phyloP scores from a whole-genome alignment of 1,139 yeast genomes.

The Pichiaceae sp. region DNA sequence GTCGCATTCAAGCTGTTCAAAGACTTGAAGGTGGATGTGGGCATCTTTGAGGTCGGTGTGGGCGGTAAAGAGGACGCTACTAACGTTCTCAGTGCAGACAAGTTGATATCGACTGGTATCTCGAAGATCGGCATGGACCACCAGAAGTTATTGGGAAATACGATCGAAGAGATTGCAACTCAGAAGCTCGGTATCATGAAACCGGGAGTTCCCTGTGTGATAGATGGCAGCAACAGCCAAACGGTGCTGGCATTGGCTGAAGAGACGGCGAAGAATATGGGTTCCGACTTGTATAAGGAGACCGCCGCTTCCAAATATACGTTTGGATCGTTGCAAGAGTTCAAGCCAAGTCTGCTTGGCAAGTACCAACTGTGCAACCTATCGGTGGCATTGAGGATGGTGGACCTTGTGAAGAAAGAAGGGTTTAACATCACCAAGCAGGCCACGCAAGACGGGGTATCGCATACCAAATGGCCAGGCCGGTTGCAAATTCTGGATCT shows the following conservation, averaged over 20 bases:
- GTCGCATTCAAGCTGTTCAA: constrained; percentile 73
- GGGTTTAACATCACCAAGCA: constrained; percentile 18
- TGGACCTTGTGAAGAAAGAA: constrained; percentile 26
- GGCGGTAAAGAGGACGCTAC: constrained; percentile 91
- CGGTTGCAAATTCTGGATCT: constrained; percentile 40
- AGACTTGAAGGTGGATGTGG: constrained; percentile 51
- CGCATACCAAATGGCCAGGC: constrained; percentile 50
- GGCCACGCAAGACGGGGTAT: constrained; percentile 42
- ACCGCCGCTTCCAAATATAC: constrained; percentile 3
- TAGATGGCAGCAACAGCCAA: constrained; percentile 58
- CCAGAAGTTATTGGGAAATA: constrained; percentile 61
- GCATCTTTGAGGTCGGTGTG: constrained; percentile 81
- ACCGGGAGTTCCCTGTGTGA: constrained; percentile 48
- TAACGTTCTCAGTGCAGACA: constrained; percentile 38
- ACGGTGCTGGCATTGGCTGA: constrained; percentile 40
- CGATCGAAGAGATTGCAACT: constrained; percentile 52
- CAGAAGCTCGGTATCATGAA: constrained; percentile 86
- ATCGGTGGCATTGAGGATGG: constrained; percentile 55
- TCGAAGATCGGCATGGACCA: constrained; percentile 86
- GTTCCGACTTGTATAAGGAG: constrained; percentile 9
- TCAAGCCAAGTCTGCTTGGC: constrained; percentile 55
- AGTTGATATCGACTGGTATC: constrained; percentile 58
- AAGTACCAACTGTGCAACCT: constrained; percentile 65
- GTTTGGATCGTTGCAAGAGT: constrained; percentile 14
- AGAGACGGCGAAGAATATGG: constrained; percentile 16